Evolutionary conservation across 2,329 filamentous ascomycete genomes (phyloP).

Genomic region (Rachicladosporium sp.): DNA sequence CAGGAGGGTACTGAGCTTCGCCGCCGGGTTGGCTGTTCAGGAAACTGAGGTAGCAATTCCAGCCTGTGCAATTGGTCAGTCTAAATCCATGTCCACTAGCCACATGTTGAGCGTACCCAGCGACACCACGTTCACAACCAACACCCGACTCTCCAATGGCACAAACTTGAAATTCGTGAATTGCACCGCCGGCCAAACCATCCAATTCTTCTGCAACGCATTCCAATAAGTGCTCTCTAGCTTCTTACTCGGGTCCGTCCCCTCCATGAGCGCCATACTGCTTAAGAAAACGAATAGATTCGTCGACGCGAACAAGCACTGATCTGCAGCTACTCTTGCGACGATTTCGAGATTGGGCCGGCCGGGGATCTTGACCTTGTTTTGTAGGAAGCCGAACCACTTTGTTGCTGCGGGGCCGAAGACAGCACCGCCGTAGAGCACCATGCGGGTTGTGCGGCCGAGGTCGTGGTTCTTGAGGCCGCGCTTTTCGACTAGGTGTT

Average conservation of each 20-base stretch:
- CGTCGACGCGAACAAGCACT: slow-evolving; percentile 70
- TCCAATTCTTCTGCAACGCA: slow-evolving; percentile 71
- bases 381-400: slow-evolving; percentile 73
- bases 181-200: slow-evolving; percentile 80
- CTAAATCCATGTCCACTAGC: no score
- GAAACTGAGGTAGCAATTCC: slow-evolving; percentile 48
- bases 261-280: slow-evolving; percentile 54
- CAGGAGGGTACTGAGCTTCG: slow-evolving; percentile 6
- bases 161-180: slow-evolving; percentile 77
- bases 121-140: slow-evolving; percentile 76
- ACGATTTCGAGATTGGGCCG: slow-evolving; percentile 56
- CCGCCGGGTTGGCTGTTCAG: slow-evolving; percentile 35
- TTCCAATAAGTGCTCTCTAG: slow-evolving; percentile 56
- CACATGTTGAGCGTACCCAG: slow-evolving; percentile 41
- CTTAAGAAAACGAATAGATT: slow-evolving; percentile 73
- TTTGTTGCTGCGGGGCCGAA: slow-evolving; percentile 81
- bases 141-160: slow-evolving; percentile 67
- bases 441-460: slow-evolving; percentile 63
- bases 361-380: slow-evolving; percentile 50
- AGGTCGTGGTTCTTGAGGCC: slow-evolving; percentile 63
- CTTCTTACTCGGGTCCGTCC: slow-evolving; percentile 50
- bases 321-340: slow-evolving; percentile 69
- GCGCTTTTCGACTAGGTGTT: slow-evolving; percentile 77
- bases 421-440: slow-evolving; percentile 62
- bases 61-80: slow-evolving; percentile 28